Evolutionary conservation across 305 asterid species (phyloP), one percentile per base, ranked within the genome.

Genomic region (Stenogyne calaminthoides): DNA sequence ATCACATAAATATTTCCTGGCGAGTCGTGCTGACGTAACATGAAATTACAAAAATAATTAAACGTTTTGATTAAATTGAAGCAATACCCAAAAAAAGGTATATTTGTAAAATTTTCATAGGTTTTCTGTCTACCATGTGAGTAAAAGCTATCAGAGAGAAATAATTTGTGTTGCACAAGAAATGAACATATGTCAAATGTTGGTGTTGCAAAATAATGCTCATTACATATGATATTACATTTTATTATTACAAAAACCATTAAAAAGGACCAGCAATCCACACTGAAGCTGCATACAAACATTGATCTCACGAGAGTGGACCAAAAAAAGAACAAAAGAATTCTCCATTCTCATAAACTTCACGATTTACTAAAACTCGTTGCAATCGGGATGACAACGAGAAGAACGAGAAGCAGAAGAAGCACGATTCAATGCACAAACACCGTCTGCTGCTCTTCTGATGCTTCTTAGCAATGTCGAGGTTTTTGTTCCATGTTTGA

Each of bases 401-500:
- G 18, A 64, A 92, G 84, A 67, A 90, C 67, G 67, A 90, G 67
- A 40, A 88, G 68, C 2, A 92, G 84, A 15, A 92, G 89, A 71
- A 92, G 80, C 56, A 89, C 64, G 49, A 88, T 80, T 16, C 98
- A 70, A 91, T 80, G 44, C 88, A 88, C 87, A 91, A 10, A 52
- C 97, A 93, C 72, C 84, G 81, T 62, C 96, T 76, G 81, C 97
- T 91, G 86, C 97, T 89, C 81, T 58, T 89, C 78, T 90, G 96
- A 42, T 93, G 84, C 8, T 58, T 37, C 54, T 86, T 89, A 0
- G 98, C 98, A 67, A 88, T 73, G 81, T 88, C 88, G 56, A 90
- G 95, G 51, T 82, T 85, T 70, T 93, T 93, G 87, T 58, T 11
- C 98, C 98, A 60, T 85, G 95, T 2, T 55, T 67, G 0, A 90